Conservation (phyloP, 441 rosid genomes). For the Pelargonium myrrhifolium region DNA sequence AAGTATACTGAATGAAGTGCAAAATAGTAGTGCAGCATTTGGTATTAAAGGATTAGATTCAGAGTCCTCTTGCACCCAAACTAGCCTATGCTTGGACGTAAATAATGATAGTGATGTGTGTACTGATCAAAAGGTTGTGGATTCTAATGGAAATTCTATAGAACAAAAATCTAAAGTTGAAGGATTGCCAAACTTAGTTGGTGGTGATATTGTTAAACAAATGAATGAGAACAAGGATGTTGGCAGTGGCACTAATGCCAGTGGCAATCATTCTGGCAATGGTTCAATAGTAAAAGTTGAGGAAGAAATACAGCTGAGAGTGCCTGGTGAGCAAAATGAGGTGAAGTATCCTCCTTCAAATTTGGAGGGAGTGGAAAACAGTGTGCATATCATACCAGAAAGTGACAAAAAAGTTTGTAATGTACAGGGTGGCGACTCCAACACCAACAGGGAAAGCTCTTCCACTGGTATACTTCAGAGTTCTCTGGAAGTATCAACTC, state of each 20-base stretch:
- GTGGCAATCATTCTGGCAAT: constrained; percentile 31
- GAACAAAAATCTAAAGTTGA: constrained; percentile 38
- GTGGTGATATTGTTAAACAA: constrained; percentile 37
- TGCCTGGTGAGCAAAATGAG: constrained; percentile 39
- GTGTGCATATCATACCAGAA: constrained; percentile 31
- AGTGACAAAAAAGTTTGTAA: constrained; percentile 29
- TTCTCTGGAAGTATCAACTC: constrained; percentile 29
- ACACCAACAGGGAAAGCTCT: constrained; percentile 26
- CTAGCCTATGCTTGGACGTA: constrained; percentile 44
- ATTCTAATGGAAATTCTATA: constrained; percentile 34
- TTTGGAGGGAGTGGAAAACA: constrained; percentile 31
- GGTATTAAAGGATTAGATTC: constrained; percentile 50
- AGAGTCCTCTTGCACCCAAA: constrained; percentile 61
- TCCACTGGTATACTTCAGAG: constrained; percentile 32
- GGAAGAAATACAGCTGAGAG: constrained; percentile 31
- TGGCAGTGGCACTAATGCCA: constrained; percentile 22
- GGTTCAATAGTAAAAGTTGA: constrained; percentile 37
- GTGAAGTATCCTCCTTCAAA: constrained; percentile 31
- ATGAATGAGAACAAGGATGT: constrained; percentile 34
- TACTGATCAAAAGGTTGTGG: constrained; percentile 34
- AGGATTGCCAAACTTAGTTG: constrained; percentile 30
- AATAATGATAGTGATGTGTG: constrained; percentile 40
- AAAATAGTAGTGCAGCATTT: constrained; percentile 30
- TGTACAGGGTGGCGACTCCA: constrained; percentile 28
- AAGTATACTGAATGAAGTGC: constrained; percentile 32